Evolutionary conservation across 2,329 filamentous ascomycete species (phyloP), one percentile per base, ranked within the genome.

Genomic region (Parafenestella ontariensis): DNA sequence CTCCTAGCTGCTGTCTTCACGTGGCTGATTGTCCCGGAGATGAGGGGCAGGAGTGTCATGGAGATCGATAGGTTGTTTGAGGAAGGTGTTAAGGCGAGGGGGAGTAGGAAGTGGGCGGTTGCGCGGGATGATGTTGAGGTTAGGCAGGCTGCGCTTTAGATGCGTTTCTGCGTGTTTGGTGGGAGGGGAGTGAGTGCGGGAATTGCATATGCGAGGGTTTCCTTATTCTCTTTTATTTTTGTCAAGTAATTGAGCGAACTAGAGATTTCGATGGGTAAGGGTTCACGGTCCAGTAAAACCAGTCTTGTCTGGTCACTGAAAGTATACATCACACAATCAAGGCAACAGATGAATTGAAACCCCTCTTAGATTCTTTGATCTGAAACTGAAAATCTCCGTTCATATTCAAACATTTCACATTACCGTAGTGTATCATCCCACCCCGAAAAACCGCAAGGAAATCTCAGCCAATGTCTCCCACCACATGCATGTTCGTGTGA

Each of bases 51-150:
- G 18, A 79, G 69, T 1, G 70, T 78, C 0, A 71, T 72, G 29
- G 81, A 84, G 61, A 81, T 85, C 51, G 82, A 85, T 65, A 42
- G 61, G 55, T 78, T 73, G 66, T 70, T 70, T 51, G 68, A 65
- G 44, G 31, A 65, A 44, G 37, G 40, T 2, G 10, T 68, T 20
- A 28, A 29, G 7, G 61, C 63, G 18, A 56, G 64, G 41, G 45
- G 51, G 33, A 69, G 66, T 39, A 60, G 57, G 36, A 43, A 33
- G 0, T 70, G 61, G 62, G 54, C 4, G 5, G 13, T 34, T 5
- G 31, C 3, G 8, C 5, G 5, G 15, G 31, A n/a, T 2, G 15
- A 34, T n/a, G 8, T 13, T 5, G 31, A 34, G 15, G 31, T 34
- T 34, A 34, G 31, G 8, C 13, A 13, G 13, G 31, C 31, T 13